A percentile compares a stretch with the other conserved stretches of the same genome.
Conservation (phyloP, 208 protist species). For the Strigomonas culicis region DNA sequence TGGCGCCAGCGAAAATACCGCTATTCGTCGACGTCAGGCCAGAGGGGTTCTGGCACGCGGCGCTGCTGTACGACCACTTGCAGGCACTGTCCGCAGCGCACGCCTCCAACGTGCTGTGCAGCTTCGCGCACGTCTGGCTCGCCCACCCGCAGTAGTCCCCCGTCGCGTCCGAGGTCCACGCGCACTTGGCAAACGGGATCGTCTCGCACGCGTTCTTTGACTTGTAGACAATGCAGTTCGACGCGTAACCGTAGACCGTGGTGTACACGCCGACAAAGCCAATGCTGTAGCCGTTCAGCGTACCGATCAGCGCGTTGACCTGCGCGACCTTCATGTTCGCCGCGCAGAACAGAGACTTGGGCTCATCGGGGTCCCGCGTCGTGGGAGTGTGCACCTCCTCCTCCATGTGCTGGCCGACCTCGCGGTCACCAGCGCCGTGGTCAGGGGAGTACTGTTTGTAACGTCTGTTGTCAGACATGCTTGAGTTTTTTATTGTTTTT, state of each 20-base stretch:
- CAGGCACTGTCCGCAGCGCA: slow-evolving; percentile 36
- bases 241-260: slow-evolving; percentile 46
- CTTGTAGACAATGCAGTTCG: slow-evolving; percentile 50
- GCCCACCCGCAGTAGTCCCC: slow-evolving; percentile 36
- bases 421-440: not conserved
- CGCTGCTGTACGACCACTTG: slow-evolving; percentile 44
- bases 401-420: not conserved
- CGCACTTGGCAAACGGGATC: slow-evolving; percentile 44
- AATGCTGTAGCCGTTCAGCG: slow-evolving; percentile 67
- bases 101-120: slow-evolving; percentile 12
- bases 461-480: not conserved
- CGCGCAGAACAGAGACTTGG: slow-evolving; percentile 27
- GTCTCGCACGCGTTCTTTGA: slow-evolving; percentile 30
- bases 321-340: slow-evolving; percentile 47
- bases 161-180: slow-evolving; percentile 24
- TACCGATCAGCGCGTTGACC: slow-evolving; percentile 42
- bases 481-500: slow-evolving; percentile 2
- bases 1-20: slow-evolving; percentile 77
- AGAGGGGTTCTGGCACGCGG: slow-evolving; percentile 37
- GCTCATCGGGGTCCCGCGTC: slow-evolving; percentile 10
- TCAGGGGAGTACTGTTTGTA: too few relatives aligned
- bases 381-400: not conserved
- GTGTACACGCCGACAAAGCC: slow-evolving; percentile 75
- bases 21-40: slow-evolving; percentile 54
- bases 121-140: slow-evolving; percentile 24